A percentile compares a stretch with the other conserved stretches of the same genome.
Evolutionary conservation across 176 grass and related monocot genomes (phyloP).

Genomic region (Oropetium thomaeum): DNA sequence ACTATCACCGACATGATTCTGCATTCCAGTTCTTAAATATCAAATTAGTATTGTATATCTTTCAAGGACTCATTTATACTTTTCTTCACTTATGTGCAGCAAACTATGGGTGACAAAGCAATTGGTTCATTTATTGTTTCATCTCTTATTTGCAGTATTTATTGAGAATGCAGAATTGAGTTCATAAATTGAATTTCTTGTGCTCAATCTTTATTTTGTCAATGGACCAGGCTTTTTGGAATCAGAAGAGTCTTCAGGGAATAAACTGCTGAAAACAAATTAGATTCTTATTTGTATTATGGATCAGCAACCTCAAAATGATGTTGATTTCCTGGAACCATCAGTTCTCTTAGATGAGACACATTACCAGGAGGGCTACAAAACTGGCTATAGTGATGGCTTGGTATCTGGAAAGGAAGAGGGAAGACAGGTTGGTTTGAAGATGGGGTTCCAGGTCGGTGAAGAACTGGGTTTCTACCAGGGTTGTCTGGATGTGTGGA

Average conservation of each 20-base stretch:
- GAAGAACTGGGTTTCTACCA: slow-evolving; percentile 85
- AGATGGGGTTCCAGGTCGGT: slow-evolving; percentile 62
- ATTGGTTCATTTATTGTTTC: background rate
- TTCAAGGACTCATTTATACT: background rate
- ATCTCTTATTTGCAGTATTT: background rate
- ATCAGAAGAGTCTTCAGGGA: background rate
- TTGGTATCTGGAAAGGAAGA: slow-evolving; percentile 65
- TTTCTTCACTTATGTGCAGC: background rate
- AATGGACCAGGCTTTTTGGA: slow-evolving; percentile 17
- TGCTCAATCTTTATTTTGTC: background rate
- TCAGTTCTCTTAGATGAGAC: slow-evolving; percentile 63
- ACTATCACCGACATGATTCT: background rate
- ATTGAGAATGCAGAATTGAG: background rate
- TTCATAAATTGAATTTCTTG: background rate
- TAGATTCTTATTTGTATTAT: slow-evolving; percentile 30
- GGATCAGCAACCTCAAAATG: slow-evolving; percentile 39
- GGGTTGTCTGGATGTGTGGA: slow-evolving; percentile 72
- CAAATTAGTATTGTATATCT: background rate
- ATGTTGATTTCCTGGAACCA: slow-evolving; percentile 56
- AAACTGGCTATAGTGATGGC: slow-evolving; percentile 66
- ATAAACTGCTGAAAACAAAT: background rate
- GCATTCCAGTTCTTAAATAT: background rate
- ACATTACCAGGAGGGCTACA: slow-evolving; percentile 63
- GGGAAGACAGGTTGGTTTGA: slow-evolving; percentile 63
- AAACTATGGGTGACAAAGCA: background rate